Conservation (phyloP, 73 alveolate genomes). For the Tetrahymena elliotti region DNA sequence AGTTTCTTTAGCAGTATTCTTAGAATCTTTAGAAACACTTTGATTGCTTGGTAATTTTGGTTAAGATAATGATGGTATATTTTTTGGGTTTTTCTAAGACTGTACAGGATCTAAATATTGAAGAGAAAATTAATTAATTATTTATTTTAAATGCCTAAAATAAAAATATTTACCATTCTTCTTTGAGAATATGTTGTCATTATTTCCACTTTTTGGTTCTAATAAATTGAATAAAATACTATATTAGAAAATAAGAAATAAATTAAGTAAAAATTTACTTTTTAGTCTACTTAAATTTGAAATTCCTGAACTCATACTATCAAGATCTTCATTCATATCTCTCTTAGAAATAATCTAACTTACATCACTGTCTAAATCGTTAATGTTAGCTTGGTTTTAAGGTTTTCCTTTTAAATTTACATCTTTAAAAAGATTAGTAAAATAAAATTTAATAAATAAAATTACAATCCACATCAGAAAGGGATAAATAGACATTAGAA, state of each 20-base stretch:
- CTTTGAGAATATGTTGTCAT: neutral
- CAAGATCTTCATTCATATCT: neutral
- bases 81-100: neutral
- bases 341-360: neutral
- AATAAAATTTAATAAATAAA: neutral
- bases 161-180: neutral
- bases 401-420: neutral
- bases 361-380: neutral
- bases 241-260: neutral
- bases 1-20: neutral
- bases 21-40: neutral
- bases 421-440: neutral
- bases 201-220: neutral
- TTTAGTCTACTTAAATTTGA: neutral
- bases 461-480: neutral
- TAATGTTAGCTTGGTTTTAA: neutral
- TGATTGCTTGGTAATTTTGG: neutral
- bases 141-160: neutral
- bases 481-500: neutral
- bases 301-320: neutral
- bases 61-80: neutral
- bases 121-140: too few relatives aligned
- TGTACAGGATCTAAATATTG: neutral
- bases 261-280: neutral
- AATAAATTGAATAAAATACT: neutral